Evolutionary conservation across 257 asterid genomes (phyloP).

Genomic region (Echium plantagineum): DNA sequence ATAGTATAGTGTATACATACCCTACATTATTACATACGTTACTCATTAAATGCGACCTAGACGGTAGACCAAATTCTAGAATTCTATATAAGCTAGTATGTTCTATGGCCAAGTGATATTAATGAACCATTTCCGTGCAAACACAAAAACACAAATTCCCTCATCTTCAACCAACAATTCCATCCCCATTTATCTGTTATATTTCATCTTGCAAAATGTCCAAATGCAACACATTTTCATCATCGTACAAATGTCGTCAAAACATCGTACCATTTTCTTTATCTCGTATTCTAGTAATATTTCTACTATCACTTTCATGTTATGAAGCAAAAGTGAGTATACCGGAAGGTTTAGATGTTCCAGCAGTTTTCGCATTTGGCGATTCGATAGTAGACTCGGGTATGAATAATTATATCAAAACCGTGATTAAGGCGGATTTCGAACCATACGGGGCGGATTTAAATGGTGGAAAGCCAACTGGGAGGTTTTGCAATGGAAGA

Average conservation of each 20-base stretch:
- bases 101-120: neutral
- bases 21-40: too few relatives aligned
- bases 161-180: neutral
- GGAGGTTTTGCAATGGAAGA: constrained; percentile 60
- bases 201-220: neutral
- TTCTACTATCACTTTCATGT: constrained; percentile 9
- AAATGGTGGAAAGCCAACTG: constrained; percentile 40
- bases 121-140: neutral
- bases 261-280: neutral
- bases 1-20: too few relatives aligned
- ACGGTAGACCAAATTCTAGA: neutral
- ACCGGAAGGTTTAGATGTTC: constrained; percentile 27
- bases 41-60: neutral
- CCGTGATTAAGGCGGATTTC: constrained; percentile 29
- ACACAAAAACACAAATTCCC: neutral
- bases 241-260: too few relatives aligned
- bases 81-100: neutral
- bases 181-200: neutral
- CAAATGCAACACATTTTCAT: neutral
- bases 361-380: constrained; percentile 58
- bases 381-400: constrained; percentile 77
- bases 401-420: constrained; percentile 31
- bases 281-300: neutral
- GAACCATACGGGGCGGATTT: constrained; percentile 64
- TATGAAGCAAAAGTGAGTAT: constrained; percentile 24